Base-by-base conservation (phyloP, 441 rosid species). In the Adansonia rubrostipa region DNA sequence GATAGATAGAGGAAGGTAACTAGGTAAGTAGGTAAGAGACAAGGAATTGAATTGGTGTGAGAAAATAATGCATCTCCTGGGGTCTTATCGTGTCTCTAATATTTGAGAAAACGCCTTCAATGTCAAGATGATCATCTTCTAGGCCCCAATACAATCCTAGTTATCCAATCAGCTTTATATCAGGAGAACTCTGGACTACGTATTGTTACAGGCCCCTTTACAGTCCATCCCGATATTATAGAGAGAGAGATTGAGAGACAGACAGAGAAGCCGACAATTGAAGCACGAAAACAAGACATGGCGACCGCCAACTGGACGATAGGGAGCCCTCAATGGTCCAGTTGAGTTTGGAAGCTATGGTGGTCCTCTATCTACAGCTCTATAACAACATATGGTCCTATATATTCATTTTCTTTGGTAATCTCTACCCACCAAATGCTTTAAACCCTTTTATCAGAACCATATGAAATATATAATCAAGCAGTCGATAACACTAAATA, bases 251-350 rank as follows among this genome's bases (percentile, higher is more conserved):
- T 6, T 3, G 66, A 33, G 4, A 19, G 44, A 14, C 5, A 48
- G 51, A 48, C 51, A 63, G 3, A 61, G 51, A 78, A n/a, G 53
- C 42, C 69, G 80, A 78, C 70, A 70, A 22, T 11, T 22, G 69
- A 28, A 60, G 75, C 61, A 36, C 36, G 19, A 36, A 61, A 56
- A 71, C 44, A 61, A 70, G 63, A 33, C 63, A 71, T n/a, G 33
- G 48, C 66, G n/a, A 71, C 71, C 71, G 75, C 71, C 80, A 78
- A 78, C 76, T 78, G 76, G 80, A 61, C 51, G 75, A 70, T 78
- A 62, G 71, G 40, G 76, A 68, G 63, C 54, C 62, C 71, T 19
- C 10, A 24, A 71, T 78, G 80, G 76, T 70, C 75, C 71, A 28
- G 22, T 17, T 22, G 28, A 61, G 68, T 15, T 15, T 70, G 51